Conservation (phyloP, 176 grass and related monocot species). For the Rhynchospora breviuscula region DNA sequence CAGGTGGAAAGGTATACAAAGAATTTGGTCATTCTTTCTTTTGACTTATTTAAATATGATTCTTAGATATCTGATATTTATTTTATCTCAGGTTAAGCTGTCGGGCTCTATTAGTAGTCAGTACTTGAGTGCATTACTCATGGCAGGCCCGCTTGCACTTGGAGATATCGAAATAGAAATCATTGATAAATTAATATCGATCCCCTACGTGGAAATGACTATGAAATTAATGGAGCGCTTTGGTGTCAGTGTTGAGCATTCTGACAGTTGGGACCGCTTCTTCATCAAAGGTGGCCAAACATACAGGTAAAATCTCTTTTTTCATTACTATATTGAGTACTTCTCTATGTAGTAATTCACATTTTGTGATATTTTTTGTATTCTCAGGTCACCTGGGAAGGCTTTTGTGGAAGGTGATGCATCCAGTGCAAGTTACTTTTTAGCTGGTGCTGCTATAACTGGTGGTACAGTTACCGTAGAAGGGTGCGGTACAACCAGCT, state of each 20-base stretch:
- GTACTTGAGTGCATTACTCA: conserved; percentile 87
- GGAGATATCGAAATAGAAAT: conserved; percentile 96
- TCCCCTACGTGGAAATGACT: conserved; percentile 99
- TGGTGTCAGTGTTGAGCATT: conserved; percentile 73
- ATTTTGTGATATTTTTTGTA: background rate
- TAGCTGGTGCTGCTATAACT: conserved; percentile 95
- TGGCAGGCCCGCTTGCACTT: conserved; percentile 91
- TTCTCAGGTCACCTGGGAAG: conserved; percentile 64
- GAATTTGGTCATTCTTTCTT: background rate
- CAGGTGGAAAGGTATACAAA: conserved; percentile 80
- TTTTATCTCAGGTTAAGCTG: conserved; percentile 59
- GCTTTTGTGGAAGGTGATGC: conserved; percentile 99
- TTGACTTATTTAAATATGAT: background rate
- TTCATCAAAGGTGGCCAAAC: conserved; percentile 91
- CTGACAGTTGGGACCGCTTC: conserved; percentile 94
- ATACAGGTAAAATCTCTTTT: conserved; percentile 50
- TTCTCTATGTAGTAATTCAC: conserved; percentile 9
- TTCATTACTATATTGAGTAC: background rate
- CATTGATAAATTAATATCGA: conserved; percentile 93
- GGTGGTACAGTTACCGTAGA: conserved; percentile 92
- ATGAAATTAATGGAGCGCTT: conserved; percentile 95
- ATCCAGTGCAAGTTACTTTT: conserved; percentile 98
- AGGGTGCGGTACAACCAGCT: conserved; percentile 88
- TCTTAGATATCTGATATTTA: background rate
- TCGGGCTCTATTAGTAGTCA: conserved; percentile 99